Conservation (phyloP, 169 alveolate species). For the Cryptosporidium sp. region DNA sequence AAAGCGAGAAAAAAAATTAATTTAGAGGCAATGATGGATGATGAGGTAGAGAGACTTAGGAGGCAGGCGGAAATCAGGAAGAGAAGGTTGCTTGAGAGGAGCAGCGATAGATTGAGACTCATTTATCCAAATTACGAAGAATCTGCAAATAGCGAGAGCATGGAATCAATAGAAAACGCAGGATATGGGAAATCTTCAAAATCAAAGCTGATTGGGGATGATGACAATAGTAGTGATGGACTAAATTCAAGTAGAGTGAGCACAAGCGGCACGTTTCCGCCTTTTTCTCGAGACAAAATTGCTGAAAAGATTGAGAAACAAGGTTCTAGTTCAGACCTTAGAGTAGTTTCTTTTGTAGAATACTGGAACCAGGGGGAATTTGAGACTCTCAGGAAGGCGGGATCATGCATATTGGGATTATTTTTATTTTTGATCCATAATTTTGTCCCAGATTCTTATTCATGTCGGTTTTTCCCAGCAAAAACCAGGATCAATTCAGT, state of each 20-base stretch:
- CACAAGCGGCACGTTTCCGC: neutral
- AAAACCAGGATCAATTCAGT: neutral
- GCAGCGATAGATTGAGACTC: slow-evolving; percentile 34
- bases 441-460: slow-evolving; percentile 14
- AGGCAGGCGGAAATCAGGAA: slow-evolving; percentile 41
- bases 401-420: slow-evolving; percentile 17
- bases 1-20: neutral
- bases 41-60: slow-evolving; percentile 3
- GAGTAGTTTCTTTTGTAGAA: neutral
- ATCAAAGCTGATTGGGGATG: neutral
- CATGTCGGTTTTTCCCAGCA: neutral
- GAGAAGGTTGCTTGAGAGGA: slow-evolving; percentile 41
- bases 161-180: neutral
- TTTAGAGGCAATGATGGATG: neutral
- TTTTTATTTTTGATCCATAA: slow-evolving; percentile 9
- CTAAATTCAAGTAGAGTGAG: neutral
- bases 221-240: neutral
- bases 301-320: neutral
- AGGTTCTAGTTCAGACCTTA: neutral
- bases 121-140: slow-evolving; percentile 55
- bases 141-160: neutral
- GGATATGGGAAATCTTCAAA: neutral
- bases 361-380: neutral
- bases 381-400: neutral
- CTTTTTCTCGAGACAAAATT: neutral